phyloP scores from a whole-genome alignment of 495 filamentous ascomycete species.

The Lineolata rhizophorae region DNA sequence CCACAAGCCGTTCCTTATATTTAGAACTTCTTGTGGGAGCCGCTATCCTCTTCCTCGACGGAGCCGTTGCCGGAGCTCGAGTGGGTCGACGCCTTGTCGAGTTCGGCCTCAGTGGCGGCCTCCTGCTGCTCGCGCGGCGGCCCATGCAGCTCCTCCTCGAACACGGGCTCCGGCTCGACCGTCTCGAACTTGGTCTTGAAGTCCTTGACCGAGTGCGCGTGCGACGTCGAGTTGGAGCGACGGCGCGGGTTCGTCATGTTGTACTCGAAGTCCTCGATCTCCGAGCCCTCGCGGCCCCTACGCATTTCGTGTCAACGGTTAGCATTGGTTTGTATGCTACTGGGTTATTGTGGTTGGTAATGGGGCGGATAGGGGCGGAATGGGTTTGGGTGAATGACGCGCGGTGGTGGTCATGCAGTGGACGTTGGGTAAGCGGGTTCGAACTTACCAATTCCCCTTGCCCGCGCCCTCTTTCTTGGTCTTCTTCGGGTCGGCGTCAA shows the following conservation, averaged over 20 bases:
- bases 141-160: constrained; percentile 64
- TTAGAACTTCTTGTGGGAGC: constrained; percentile 12
- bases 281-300: constrained; percentile 69
- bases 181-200: constrained; percentile 82
- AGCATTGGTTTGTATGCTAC: too few species aligned
- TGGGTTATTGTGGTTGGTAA: constrained; percentile 4
- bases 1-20: too few species aligned
- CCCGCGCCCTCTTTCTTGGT: constrained; percentile 91
- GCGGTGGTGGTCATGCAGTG: constrained; percentile 1
- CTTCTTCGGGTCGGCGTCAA: constrained; percentile 70
- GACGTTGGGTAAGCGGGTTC: too few species aligned
- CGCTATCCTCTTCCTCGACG: constrained; percentile 16
- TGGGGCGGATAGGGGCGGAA: background rate
- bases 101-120: constrained; percentile 9
- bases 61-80: constrained; percentile 9
- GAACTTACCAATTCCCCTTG: constrained; percentile 84
- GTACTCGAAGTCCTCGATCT: constrained; percentile 60
- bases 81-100: constrained; percentile 17
- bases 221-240: constrained; percentile 70
- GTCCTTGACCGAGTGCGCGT: constrained; percentile 33
- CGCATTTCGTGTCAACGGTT: too few species aligned
- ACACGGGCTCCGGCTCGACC: constrained; percentile 66
- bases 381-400: constrained; percentile 6
- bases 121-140: constrained; percentile 4
- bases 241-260: constrained; percentile 71